Evolutionary conservation across 345 rosid species (phyloP), one percentile per base, ranked within the genome.

Genomic region (Arabis alpina): DNA sequence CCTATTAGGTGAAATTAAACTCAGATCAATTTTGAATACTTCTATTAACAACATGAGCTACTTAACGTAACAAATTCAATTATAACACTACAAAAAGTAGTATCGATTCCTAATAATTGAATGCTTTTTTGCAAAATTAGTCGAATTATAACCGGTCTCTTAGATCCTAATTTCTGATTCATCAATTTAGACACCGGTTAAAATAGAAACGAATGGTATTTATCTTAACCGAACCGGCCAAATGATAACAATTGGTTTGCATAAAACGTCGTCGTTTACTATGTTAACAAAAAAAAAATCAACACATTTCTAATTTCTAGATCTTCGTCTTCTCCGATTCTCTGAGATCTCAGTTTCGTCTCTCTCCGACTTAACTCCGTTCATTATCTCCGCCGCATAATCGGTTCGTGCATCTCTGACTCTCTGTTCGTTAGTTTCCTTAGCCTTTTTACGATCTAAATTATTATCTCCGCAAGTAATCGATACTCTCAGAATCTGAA

Each of bases 151-250:
- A 51, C 10, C 39, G 51, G 59, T 39, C 36, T 32, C 0, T 4
- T 32, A 5, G 36, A 0, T 32, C 7, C 0, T 4, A 12, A 12
- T 23, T 44, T 16, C 10, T 14, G 25, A 44, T 48, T 32, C 6
- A 43, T 45, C 19, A 61, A 28, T 44, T n/a, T 2, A 25, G 53
- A 61, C 3, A 1, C 66, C 53, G 41, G 66, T 34, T n/a, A n/a
- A n/a, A n/a, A n/a, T n/a, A n/a, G n/a, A n/a, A n/a, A n/a, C n/a
- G n/a, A n/a, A n/a, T n/a, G n/a, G n/a, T n/a, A n/a, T n/a, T n/a
- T n/a, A n/a, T n/a, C n/a, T n/a, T n/a, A n/a, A n/a, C n/a, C n/a
- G n/a, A n/a, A n/a, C n/a, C n/a, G n/a, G n/a, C n/a, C n/a, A 25
- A n/a, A 55, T 13, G 14, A 45, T 32, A 37, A 61, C 41, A 28